Conservation (phyloP, 495 filamentous ascomycete genomes). For the Friedmanniomyces simplex region DNA sequence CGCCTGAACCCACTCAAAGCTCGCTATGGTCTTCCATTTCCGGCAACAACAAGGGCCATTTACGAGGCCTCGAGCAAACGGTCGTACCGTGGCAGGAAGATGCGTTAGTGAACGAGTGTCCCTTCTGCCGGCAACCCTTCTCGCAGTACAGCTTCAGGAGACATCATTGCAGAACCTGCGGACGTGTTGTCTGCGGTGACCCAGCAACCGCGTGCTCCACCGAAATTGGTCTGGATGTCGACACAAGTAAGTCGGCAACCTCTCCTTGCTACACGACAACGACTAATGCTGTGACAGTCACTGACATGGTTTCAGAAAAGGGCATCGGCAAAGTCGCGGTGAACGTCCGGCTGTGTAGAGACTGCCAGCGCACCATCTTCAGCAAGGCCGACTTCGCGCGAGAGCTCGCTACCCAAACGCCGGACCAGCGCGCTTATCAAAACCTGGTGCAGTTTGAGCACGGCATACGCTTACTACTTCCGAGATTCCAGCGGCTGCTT, state of each 20-base stretch:
- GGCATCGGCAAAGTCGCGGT: constrained; percentile 48
- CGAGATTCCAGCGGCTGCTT: constrained; percentile 76
- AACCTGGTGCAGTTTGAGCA: constrained; percentile 81
- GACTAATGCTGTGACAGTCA: constrained; percentile 30
- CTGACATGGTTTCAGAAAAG: constrained; percentile 51
- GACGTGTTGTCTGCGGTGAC: constrained; percentile 85
- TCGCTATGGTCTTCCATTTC: constrained; percentile 46
- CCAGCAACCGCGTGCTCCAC: constrained; percentile 69
- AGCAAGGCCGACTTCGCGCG: constrained; percentile 70
- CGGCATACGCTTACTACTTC: constrained; percentile 74
- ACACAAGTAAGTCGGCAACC: constrained; percentile 45
- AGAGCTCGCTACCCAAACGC: constrained; percentile 55
- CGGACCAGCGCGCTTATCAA: constrained; percentile 73
- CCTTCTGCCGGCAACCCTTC: constrained; percentile 93
- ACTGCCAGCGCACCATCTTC: constrained; percentile 79
- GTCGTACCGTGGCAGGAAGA: constrained; percentile 95
- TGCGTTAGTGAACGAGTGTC: constrained; percentile 64
- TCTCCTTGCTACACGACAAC: background rate
- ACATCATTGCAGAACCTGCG: constrained; percentile 91
- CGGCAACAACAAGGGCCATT: constrained; percentile 51
- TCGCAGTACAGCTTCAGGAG: constrained; percentile 76
- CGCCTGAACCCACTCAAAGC: constrained; percentile 41
- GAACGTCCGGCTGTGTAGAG: constrained; percentile 82
- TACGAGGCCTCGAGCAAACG: constrained; percentile 76
- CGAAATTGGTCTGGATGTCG: constrained; percentile 70